phyloP scores from a whole-genome alignment of 2,329 filamentous ascomycete genomes.

The Apiospora aurea region DNA sequence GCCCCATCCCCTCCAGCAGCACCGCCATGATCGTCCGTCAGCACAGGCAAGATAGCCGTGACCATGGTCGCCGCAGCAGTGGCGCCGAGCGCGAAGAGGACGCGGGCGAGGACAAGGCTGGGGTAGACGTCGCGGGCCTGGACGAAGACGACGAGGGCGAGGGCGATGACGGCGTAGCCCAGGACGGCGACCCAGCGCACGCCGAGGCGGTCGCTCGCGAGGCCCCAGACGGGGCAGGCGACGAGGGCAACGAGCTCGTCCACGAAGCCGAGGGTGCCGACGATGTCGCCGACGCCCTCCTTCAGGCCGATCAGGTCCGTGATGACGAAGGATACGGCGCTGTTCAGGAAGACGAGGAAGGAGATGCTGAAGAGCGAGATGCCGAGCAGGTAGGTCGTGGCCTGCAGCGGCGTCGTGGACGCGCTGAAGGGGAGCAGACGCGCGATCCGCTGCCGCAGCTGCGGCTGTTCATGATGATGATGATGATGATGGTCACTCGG shows the following conservation, averaged over 20 bases:
- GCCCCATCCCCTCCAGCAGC: conserved; percentile 28
- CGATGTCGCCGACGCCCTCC: conserved; percentile 76
- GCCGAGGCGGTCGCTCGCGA: conserved; percentile 78
- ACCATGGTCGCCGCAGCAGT: conserved; percentile 97
- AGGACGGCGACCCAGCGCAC: conserved; percentile 75
- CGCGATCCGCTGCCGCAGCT: conserved; percentile 36
- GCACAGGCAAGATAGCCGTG: conserved; percentile 84
- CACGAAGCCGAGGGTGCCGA: conserved; percentile 84
- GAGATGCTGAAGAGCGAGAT: conserved; percentile 88
- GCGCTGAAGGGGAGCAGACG: conserved; percentile 64
- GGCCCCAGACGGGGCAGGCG: conserved; percentile 81
- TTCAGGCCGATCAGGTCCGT: conserved; percentile 82
- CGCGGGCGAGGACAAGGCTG: conserved; percentile 80
- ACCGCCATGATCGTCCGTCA: conserved; percentile 60
- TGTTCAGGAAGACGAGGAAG: conserved; percentile 90
- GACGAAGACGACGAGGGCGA: conserved; percentile 81
- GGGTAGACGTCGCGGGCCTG: conserved; percentile 89
- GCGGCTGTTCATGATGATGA: conserved; percentile 1
- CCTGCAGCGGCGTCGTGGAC: conserved; percentile 66
- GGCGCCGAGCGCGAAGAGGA: conserved; percentile 89
- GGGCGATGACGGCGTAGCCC: conserved; percentile 82
- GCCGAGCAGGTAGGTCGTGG: conserved; percentile 78
- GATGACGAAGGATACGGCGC: conserved; percentile 82
- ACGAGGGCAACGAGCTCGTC: conserved; percentile 84
- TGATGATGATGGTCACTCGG: not conserved